Conservation (phyloP, 768 basidiomycete species). For the Lentinula detonsa region DNA sequence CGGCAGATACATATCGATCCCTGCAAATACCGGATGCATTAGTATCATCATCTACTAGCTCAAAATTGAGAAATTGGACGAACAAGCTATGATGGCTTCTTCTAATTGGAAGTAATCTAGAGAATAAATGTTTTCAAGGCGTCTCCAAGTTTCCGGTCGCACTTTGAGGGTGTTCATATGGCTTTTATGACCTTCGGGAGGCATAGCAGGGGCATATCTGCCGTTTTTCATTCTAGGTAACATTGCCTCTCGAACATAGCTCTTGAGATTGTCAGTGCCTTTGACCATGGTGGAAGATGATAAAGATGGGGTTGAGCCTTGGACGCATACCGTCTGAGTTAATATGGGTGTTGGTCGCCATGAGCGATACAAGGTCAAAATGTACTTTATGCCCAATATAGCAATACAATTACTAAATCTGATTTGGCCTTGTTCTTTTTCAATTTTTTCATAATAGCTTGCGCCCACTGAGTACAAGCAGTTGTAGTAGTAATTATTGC, state of each 20-base stretch:
- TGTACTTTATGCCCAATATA: background rate
- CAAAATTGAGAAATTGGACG: slow-evolving; percentile 10
- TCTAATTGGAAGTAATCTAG: slow-evolving; percentile 24
- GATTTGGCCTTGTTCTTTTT: background rate
- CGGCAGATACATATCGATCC: slow-evolving; percentile 33
- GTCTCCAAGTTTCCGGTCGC: slow-evolving; percentile 42
- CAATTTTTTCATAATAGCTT: background rate
- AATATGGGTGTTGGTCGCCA: background rate
- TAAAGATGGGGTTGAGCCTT: background rate
- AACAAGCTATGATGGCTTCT: slow-evolving; percentile 31
- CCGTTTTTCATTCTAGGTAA: slow-evolving; percentile 37
- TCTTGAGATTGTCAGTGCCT: slow-evolving; percentile 36
- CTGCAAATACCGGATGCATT: slow-evolving; percentile 15
- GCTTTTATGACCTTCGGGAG: slow-evolving; percentile 37
- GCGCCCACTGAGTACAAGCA: background rate
- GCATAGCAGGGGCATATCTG: slow-evolving; percentile 23
- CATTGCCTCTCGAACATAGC: slow-evolving; percentile 39
- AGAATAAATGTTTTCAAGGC: slow-evolving; percentile 41
- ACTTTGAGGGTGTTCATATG: slow-evolving; percentile 38
- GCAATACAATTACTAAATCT: background rate
- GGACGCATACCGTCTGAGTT: background rate
- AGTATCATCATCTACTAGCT: slow-evolving; percentile 9
- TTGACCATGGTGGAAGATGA: slow-evolving; percentile 11
- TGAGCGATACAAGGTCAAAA: slow-evolving; percentile 1
- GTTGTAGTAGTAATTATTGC: background rate